Evolutionary conservation across 2,329 filamentous ascomycete genomes (phyloP).

Genomic region (Phialophora verrucosa): DNA sequence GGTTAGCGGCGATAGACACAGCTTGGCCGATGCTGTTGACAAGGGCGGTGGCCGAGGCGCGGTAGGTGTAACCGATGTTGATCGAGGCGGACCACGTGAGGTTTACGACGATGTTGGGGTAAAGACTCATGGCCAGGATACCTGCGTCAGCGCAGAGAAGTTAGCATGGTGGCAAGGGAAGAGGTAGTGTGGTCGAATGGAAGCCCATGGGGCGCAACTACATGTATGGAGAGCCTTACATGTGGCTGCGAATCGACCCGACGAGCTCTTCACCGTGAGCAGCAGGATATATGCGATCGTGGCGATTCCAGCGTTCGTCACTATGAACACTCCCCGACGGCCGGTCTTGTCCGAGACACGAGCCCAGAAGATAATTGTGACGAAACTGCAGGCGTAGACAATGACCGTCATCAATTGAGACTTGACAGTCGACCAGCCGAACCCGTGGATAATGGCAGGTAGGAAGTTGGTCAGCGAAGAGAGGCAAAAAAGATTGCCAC

Average conservation of each 20-base stretch:
- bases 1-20: constrained; percentile 25
- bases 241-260: constrained; percentile 26
- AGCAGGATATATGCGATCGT: constrained; percentile 20
- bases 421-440: constrained; percentile 27
- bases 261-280: constrained; percentile 16
- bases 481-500: constrained; percentile 25
- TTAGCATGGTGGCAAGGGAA: background rate
- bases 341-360: constrained; percentile 24
- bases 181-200: background rate
- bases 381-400: constrained; percentile 30
- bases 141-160: background rate
- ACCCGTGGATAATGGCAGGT: constrained; percentile 27
- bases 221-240: constrained; percentile 1
- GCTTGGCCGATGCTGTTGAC: constrained; percentile 28
- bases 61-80: constrained; percentile 31
- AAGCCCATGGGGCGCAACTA: too few species aligned
- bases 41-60: constrained; percentile 26
- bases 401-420: constrained; percentile 33
- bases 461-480: constrained; percentile 28
- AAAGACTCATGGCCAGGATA: constrained; percentile 22
- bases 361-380: constrained; percentile 27
- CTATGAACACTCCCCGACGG: constrained; percentile 13
- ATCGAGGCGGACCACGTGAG: constrained; percentile 32
- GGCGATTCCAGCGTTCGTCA: constrained; percentile 18
- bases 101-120: constrained; percentile 27